Evolutionary conservation across 2,329 filamentous ascomycete genomes (phyloP).

Genomic region (Rhynchosporium agropyri): DNA sequence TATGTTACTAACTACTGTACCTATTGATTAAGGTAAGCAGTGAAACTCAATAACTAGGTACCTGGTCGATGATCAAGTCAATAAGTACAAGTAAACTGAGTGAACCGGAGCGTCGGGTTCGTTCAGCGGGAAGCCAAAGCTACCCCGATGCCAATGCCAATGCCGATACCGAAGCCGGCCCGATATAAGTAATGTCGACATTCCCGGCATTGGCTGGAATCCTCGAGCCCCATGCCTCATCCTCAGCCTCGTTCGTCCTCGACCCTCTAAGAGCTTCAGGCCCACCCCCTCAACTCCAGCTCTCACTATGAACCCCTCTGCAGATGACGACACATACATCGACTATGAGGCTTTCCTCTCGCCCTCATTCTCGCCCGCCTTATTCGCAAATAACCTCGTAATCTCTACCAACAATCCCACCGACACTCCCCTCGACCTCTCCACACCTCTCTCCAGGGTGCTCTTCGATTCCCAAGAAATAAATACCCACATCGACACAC

Average conservation of each 20-base stretch:
- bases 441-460: slow-evolving; percentile 88
- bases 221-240: background rate
- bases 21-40: no score
- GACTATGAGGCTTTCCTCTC: slow-evolving; percentile 92
- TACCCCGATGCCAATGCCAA: no score
- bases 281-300: slow-evolving; percentile 7
- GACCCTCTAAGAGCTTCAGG: background rate
- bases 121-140: no score
- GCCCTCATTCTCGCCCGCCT: slow-evolving; percentile 76
- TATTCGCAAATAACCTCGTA: slow-evolving; percentile 88
- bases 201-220: no score
- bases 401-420: slow-evolving; percentile 89
- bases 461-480: slow-evolving; percentile 97
- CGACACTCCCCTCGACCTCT: slow-evolving; percentile 88
- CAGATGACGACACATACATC: slow-evolving; percentile 77
- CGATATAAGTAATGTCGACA: no score
- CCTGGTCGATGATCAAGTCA: no score
- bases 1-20: no score
- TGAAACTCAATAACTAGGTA: no score
- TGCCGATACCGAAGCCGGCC: no score
- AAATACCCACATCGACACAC: slow-evolving; percentile 88
- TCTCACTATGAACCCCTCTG: slow-evolving; percentile 33
- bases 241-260: background rate
- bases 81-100: no score
- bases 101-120: no score